These are phyloP conservation scores for Crithidia expoeki DNA, from an alignment of 208 protist species.

Conservation along the genomic window DNA sequence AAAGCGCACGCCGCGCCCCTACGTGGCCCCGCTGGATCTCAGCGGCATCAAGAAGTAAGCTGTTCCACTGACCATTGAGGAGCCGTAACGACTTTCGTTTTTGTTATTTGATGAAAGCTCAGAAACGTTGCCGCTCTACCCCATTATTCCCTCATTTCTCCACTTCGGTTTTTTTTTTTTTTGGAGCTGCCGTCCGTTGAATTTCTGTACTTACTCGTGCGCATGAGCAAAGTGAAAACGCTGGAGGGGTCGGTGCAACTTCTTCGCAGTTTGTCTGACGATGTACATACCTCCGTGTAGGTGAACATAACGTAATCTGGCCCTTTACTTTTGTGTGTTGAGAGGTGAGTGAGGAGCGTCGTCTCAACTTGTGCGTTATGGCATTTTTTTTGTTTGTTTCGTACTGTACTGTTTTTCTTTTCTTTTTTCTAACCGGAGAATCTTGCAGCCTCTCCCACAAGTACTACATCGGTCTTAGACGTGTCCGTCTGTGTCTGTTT, in stretches of 20 bases:
- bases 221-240: neutral
- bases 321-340: slow-evolving; percentile 20
- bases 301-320: slow-evolving; percentile 9
- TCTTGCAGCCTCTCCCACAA: neutral
- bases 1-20: slow-evolving; percentile 21
- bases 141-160: neutral
- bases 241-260: neutral
- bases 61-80: neutral
- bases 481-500: neutral
- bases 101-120: too few species aligned
- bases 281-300: slow-evolving; percentile 18
- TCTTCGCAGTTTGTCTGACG: neutral
- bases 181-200: too few species aligned
- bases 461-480: neutral
- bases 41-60: slow-evolving; percentile 41
- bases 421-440: neutral
- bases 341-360: too few species aligned
- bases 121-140: neutral
- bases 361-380: neutral
- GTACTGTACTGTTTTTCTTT: slow-evolving; percentile 12
- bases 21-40: slow-evolving; percentile 42
- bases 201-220: too few species aligned
- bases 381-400: neutral
- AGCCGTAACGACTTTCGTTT: neutral
- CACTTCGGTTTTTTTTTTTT: neutral